Evolutionary conservation across 495 filamentous ascomycete genomes (phyloP).

Genomic region (Tuber indicum): DNA sequence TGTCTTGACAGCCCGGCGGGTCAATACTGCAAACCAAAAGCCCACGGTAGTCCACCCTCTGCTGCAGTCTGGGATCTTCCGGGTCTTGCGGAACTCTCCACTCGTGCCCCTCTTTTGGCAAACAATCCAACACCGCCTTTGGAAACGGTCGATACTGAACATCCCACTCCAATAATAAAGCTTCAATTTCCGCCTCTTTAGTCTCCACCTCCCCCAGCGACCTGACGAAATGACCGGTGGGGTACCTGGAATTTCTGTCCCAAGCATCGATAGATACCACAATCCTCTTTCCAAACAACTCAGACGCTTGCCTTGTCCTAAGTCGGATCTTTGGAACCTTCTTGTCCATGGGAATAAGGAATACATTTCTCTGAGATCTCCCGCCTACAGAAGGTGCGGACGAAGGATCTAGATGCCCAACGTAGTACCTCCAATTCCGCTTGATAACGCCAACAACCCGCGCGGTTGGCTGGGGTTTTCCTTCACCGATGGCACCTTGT

Average conservation of each 20-base stretch:
- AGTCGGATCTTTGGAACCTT: slow-evolving; percentile 91
- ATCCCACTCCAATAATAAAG: slow-evolving; percentile 86
- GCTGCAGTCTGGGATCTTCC: slow-evolving; percentile 77
- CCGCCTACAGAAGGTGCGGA: slow-evolving; percentile 69
- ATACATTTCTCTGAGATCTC: slow-evolving; percentile 81
- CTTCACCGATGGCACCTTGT: slow-evolving; percentile 71
- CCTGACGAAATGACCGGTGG: slow-evolving; percentile 86
- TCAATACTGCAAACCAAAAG: slow-evolving; percentile 95
- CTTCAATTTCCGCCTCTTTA: slow-evolving; percentile 93
- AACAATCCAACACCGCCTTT: slow-evolving; percentile 85
- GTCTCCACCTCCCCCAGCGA: slow-evolving; percentile 89
- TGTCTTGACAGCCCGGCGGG: slow-evolving; percentile 92
- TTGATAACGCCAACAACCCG: slow-evolving; percentile 87
- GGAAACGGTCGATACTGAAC: slow-evolving; percentile 97
- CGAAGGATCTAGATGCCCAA: slow-evolving; percentile 83
- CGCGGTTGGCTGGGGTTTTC: slow-evolving; percentile 80
- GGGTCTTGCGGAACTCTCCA: slow-evolving; percentile 78
- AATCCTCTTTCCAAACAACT: slow-evolving; percentile 82
- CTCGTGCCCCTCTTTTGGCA: slow-evolving; percentile 84
- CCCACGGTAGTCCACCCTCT: slow-evolving; percentile 72
- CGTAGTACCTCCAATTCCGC: slow-evolving; percentile 91
- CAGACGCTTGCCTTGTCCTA: slow-evolving; percentile 78
- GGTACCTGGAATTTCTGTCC: slow-evolving; percentile 87
- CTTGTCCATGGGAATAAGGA: slow-evolving; percentile 96
- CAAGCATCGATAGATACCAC: slow-evolving; percentile 94